A percentile compares a stretch with the other conserved stretches of the same genome.
Conservation (phyloP, 2,329 filamentous ascomycete genomes). For the Alternaria angustiovoidea region DNA sequence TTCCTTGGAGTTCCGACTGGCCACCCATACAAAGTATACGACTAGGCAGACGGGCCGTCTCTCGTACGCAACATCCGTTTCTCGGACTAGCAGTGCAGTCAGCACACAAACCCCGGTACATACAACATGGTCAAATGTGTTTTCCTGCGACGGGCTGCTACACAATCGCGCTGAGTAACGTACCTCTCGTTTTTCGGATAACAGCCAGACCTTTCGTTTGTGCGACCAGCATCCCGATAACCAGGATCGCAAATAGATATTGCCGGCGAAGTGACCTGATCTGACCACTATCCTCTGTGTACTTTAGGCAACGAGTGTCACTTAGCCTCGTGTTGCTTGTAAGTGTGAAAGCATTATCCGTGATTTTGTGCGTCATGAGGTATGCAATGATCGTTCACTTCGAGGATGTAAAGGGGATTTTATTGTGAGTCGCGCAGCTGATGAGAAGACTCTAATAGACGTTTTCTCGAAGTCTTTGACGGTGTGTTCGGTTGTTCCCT, state of each 20-base stretch:
- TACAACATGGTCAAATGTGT: constrained; percentile 9
- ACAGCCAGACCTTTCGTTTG: background rate
- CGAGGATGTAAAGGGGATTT: background rate
- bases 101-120: constrained; percentile 2
- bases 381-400: background rate
- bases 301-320: background rate
- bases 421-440: background rate
- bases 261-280: background rate
- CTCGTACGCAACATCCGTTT: background rate
- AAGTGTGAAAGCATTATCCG: background rate
- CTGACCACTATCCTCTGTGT: background rate
- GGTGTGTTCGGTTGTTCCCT: background rate
- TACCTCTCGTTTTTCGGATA: background rate
- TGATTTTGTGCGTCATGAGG: background rate
- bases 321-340: background rate
- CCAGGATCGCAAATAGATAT: background rate
- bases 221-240: constrained; percentile 5
- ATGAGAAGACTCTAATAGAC: background rate
- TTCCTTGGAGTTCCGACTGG: background rate
- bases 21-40: background rate
- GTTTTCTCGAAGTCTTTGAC: background rate
- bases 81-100: constrained; percentile 3
- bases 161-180: background rate
- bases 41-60: background rate
- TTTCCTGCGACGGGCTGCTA: constrained; percentile 3